Conservation (phyloP, 2,329 filamentous ascomycete species). For the Bipolaris bicolor region DNA sequence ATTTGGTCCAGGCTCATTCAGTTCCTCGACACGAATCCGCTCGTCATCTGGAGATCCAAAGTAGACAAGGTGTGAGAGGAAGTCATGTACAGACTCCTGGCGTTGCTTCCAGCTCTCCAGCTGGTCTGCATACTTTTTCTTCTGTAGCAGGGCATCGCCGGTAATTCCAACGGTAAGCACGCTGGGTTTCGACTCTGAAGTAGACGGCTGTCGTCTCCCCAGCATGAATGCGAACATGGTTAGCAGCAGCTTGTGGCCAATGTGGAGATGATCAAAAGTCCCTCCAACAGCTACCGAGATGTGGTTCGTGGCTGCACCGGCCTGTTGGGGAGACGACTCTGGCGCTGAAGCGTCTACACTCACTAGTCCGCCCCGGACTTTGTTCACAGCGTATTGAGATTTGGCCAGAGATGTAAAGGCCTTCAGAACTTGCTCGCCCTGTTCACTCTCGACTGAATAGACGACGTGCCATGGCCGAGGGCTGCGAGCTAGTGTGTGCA, state of each 20-base stretch:
- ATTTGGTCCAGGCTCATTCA: conserved; percentile 55
- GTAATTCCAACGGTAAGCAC: conserved; percentile 85
- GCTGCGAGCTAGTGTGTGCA: conserved; percentile 55
- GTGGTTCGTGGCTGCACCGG: conserved; percentile 50
- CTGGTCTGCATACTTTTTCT: conserved; percentile 84
- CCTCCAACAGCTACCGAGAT: conserved; percentile 80
- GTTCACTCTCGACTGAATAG: conserved; percentile 70
- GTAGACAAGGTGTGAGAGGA: conserved; percentile 69
- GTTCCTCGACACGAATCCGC: conserved; percentile 53
- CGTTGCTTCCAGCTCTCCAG: conserved; percentile 82
- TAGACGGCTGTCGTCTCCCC: conserved; percentile 44
- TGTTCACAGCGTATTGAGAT: conserved; percentile 37
- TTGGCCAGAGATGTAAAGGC: conserved; percentile 49
- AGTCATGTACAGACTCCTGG: conserved; percentile 71
- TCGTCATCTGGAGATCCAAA: conserved; percentile 58
- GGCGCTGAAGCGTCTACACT: conserved; percentile 21
- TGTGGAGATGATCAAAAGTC: conserved; percentile 95
- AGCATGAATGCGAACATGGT: conserved; percentile 82
- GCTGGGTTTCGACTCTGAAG: conserved; percentile 45
- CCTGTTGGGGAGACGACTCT: conserved; percentile 7
- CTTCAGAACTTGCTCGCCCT: conserved; percentile 64
- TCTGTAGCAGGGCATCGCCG: conserved; percentile 81
- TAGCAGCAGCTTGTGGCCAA: conserved; percentile 93
- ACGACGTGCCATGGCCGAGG: conserved; percentile 67
- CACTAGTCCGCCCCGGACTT: conserved; percentile 46